Evolutionary conservation across 495 filamentous ascomycete genomes (phyloP), one percentile per base, ranked within the genome.

Genomic region (Aspergillus diversus): DNA sequence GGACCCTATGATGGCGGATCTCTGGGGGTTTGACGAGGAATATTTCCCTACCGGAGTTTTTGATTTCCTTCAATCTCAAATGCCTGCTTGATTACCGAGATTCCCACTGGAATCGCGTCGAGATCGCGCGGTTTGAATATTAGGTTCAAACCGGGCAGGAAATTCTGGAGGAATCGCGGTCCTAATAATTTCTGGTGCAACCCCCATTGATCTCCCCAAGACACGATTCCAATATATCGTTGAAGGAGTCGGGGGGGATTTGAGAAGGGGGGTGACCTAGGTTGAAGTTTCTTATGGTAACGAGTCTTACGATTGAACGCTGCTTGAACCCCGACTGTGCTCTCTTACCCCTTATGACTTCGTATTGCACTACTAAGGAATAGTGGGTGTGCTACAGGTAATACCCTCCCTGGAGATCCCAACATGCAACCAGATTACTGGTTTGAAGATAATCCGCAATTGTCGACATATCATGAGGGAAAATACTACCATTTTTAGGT

Each of bases 21-120:
- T 80, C 33, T 81, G 79, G 79, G 77, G 79, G 7, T 80, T 79
- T 46, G 79, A 81, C 21, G 79, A 81, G 60, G 79, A 81, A 17
- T 80, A 79, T 60, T 81, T 81, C 59, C 79, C 79, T 15, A 81
- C 77, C 27, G 79, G 79, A 17, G 77, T 81, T 11, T 81, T 81
- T 63, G 79, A 81, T 65, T 81, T 81, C 60, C 69, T 81, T 15
- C 79, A 81, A 59, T 80, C 77, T 35, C 79, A 81, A 63, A 81
- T 81, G 79, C 79, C 79, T 33, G 56, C 59, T 46, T 69, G 34
- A 66, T 57, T 43, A 11, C 39, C 8, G n/a, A 11, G 11, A 43
- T 43, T 4, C 4, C 39, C 39, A 43, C 39, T 15, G 11, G 39
- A 43, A 43, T 43, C 21, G 8, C n/a, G n/a, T 43, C 11, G 39